Evolutionary conservation across 257 asterid genomes (phyloP), one percentile per base, ranked within the genome.

Genomic region (Nicotiana tabacum): DNA sequence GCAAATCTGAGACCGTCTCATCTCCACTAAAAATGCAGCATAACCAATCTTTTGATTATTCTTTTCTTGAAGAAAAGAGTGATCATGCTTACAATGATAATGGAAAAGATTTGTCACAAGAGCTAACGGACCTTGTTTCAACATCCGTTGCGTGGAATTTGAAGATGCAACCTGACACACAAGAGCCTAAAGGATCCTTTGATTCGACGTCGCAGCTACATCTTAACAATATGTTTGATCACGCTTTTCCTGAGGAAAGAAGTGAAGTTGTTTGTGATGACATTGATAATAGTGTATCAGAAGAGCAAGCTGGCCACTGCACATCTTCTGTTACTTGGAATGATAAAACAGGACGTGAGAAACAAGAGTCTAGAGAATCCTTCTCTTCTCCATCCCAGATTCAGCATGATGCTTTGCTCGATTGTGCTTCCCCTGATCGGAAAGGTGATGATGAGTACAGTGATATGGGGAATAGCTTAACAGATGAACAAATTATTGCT

Each of bases 251-350:
- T n/a, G 88, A 81, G 72, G 94, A 87, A 84, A 90, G 87, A 81
- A 70, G 76, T 83, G 83, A 89, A 27, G 88, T 87, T 85, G 82
- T 69, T 24, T 86, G 81, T 84, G 94, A 87, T 83, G 90, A 87
- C 83, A 80, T 77, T 82, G 87, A 56, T 74, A 87, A 77, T 80
- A 84, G 82, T 84, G 81, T 83, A 77, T 88, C 89, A 16, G 92
- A 83, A 66, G 95, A 90, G 87, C 93, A 85, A 81, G 89, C 86
- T 85, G 86, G 83, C 69, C 84, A 85, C 82, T 82, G 86, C 84
- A 87, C 92, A 68, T 89, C 94, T 82, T 89, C 86, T 80, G 90
- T 85, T 86, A 84, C 90, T 7, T 89, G 93, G 89, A 89, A 93
- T 82, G 92, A 84, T 86, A 67, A 81, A 27, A 81, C 66, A 67